These are phyloP conservation scores for Trypanosoma theileri DNA, from an alignment of 208 protist species.

Conservation along the genomic window DNA sequence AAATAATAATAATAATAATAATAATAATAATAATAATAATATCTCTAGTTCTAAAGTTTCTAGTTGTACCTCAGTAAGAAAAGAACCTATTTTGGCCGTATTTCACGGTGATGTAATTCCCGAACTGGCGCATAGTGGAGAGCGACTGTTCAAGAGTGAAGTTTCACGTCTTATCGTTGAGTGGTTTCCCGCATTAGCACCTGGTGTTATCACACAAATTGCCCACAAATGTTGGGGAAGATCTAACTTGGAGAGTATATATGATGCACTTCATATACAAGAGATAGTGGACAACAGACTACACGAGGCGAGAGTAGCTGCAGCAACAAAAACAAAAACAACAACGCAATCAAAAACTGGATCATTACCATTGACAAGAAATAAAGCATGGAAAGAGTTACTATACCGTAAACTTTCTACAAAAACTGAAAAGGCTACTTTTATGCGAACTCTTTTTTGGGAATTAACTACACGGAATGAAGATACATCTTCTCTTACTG, in stretches of 20 bases:
- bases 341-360: neutral
- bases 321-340: neutral
- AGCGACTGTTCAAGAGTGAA: conserved; percentile 6
- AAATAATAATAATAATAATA: neutral
- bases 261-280: conserved; percentile 8
- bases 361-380: neutral
- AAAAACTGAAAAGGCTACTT: conserved; percentile 14
- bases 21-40: too few relatives aligned
- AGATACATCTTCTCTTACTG: neutral
- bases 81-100: neutral
- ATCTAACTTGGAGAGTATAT: conserved; percentile 13
- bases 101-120: conserved; percentile 11
- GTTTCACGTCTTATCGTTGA: conserved; percentile 14
- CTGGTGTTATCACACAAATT: conserved; percentile 8
- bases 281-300: neutral
- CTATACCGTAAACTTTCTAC: conserved; percentile 1
- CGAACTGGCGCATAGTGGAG: conserved; percentile 7
- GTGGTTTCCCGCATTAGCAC: conserved; percentile 3
- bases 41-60: neutral
- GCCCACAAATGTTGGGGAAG: conserved; percentile 10
- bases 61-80: neutral
- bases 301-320: neutral
- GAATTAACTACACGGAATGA: conserved; percentile 13
- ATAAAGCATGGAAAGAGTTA: neutral
- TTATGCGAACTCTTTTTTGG: conserved; percentile 15